phyloP scores from a whole-genome alignment of 2,329 filamentous ascomycete genomes.

The Mollisia scopiformis region DNA sequence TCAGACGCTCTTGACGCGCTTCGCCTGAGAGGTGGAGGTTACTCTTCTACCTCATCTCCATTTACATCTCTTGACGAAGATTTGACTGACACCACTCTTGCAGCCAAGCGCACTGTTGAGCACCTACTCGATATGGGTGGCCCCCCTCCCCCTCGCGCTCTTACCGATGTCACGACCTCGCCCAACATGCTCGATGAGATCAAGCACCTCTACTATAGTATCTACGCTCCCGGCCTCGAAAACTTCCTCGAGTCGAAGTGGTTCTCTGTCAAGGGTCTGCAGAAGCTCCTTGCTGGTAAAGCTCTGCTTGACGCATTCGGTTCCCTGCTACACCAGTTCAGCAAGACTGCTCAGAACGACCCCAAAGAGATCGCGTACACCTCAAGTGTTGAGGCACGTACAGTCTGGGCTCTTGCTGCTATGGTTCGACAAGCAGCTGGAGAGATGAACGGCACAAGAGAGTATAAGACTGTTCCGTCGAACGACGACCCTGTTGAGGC shows the following conservation, averaged over 20 bases:
- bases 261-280: conserved; percentile 61
- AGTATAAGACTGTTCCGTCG: conserved; percentile 45
- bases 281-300: conserved; percentile 52
- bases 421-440: conserved; percentile 39
- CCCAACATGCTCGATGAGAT: conserved; percentile 64
- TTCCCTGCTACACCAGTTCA: conserved; percentile 61
- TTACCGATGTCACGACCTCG: conserved; percentile 46
- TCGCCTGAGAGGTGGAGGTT: conserved; percentile 55
- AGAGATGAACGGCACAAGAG: conserved; percentile 36
- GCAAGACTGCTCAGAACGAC: conserved; percentile 52
- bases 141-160: conserved; percentile 58
- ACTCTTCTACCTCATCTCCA: conserved; percentile 40
- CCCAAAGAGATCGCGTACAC: conserved; percentile 56
- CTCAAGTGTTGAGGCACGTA: conserved; percentile 56
- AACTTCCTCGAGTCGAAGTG: conserved; percentile 81
- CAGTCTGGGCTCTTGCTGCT: conserved; percentile 63
- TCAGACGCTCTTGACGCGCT: conserved; percentile 42
- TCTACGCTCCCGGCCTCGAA: conserved; percentile 76
- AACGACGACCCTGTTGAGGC: conserved; percentile 66
- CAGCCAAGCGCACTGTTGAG: conserved; percentile 71
- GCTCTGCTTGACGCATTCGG: conserved; percentile 68
- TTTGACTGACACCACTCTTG: conserved; percentile 47
- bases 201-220: conserved; percentile 71
- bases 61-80: conserved; percentile 35
- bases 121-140: conserved; percentile 70